Base-by-base conservation (phyloP, 768 basidiomycete species). In the Trametes gibbosa region DNA sequence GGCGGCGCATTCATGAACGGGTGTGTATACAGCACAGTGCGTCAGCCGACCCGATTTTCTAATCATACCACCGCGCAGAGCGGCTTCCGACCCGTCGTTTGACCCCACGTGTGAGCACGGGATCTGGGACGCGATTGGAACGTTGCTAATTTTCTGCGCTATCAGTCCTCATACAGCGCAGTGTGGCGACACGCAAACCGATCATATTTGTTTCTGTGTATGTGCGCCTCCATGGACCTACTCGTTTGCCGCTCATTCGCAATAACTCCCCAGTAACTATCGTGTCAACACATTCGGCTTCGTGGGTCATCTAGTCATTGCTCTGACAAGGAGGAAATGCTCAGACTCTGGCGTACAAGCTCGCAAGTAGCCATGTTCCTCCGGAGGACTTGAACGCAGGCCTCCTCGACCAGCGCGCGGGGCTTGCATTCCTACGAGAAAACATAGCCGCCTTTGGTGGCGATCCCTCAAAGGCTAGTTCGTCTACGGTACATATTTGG, bases 221-320 rank as follows among this genome's bases (percentile, higher is more conserved):
- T 9, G 48, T 39, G n/a, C 13, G 2, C 16, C 12, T 32, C 5
- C 43, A 24, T 23, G 12, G 24, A 14, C 43, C 17, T 19, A 19
- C n/a, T 40, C 42, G 43, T 17, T 32, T 16, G 8, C 50, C 2
- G 53, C 24, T 29, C 34, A 52, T 1, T 43, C 16, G 7, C 5
- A 2, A 16, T 16, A 24, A 24, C 23, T 13, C 1, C 21, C 56
- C 23, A 84, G 81, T 9, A 84, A 85, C 65, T 84, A 84, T 56
- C 81, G 83, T 4, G 56, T 84, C 42, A 84, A 83, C 63, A 80
- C 80, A 0, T 84, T 83, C 61, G 83, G 83, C 49, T 85, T 84
- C 56, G 81, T 82, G 43, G 61, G 76, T 70, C n/a, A 27, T 37
- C n/a, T 19, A 13, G 1, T 43, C 39, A n/a, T 14, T 14, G 37